Evolutionary conservation across 1,284 basidiomycete species (phyloP), one percentile per base, ranked within the genome.

Genomic region (Cystobasidium slooffiae): DNA sequence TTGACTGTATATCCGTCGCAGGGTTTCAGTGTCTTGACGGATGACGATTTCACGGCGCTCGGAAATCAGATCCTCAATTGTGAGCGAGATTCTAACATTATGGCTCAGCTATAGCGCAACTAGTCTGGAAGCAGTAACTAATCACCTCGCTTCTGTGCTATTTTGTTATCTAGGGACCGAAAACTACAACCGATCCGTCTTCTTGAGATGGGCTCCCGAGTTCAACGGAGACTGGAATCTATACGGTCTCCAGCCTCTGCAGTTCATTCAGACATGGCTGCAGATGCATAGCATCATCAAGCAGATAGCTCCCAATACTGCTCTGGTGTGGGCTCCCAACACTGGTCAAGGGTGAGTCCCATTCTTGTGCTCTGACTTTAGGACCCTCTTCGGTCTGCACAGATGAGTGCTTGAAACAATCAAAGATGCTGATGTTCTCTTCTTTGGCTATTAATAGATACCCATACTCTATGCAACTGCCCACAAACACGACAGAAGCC

Each of bases 281-380:
- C 52, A 64, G 24, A 79, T 81, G 79, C 79, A 81, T 70, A 70
- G 63, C 14, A 61, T 74, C 24, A 76, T 82, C 67, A 80, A 79
- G 76, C 49, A 74, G 6, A 74, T 78, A 61, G 79, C 78, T 18
- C 79, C 80, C 12, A 59, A 75, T 20, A 78, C 77, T 16, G 78
- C 78, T 68, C 77, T 82, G 39, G 81, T 81, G 18, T 82, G 81
- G 81, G 80, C 81, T 37, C 81, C 81, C 24, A 82, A 82, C 74
- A 78, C 78, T 10, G 78, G 77, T n/a, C 78, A 78, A 56, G 77
- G 76, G 76, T 78, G 46, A 18, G 75, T 70, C 46, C 10, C 1
- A 1, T 10, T 10, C 37, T 10, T 24, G 31, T 12, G 31, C 37
- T 24, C 53, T 37, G 6, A 31, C 37, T 37, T 1, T 1, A 14